Conservation (phyloP, 2,329 filamentous ascomycete genomes). For the Seiridium cupressi region DNA sequence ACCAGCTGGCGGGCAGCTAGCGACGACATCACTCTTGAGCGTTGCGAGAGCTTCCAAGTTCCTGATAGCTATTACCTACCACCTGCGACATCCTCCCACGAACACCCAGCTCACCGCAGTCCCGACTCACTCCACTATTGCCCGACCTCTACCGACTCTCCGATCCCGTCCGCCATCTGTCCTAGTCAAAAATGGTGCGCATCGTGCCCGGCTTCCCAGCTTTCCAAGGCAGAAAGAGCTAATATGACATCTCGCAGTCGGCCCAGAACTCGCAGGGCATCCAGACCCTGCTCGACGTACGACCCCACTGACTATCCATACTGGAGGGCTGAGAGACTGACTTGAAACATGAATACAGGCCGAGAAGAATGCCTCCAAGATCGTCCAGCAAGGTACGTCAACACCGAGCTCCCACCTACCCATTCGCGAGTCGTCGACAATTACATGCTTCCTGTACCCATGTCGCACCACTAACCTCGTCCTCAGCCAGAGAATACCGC, state of each 20-base stretch:
- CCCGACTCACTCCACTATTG: neutral
- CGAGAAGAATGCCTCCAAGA: slow-evolving; percentile 98
- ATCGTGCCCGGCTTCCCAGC: neutral
- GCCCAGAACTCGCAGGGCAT: slow-evolving; percentile 98
- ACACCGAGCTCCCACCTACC: neutral
- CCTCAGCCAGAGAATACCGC: slow-evolving; percentile 52
- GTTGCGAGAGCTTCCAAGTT: slow-evolving; percentile 2
- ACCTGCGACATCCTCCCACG: neutral
- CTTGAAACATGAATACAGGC: slow-evolving; percentile 54
- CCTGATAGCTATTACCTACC: neutral
- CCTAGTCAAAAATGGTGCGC: neutral
- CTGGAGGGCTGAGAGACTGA: neutral
- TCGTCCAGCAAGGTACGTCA: slow-evolving; percentile 85
- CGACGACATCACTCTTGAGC: slow-evolving; percentile 1
- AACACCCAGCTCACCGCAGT: neutral
- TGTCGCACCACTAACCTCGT: neutral
- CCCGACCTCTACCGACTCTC: neutral
- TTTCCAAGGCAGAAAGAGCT: neutral
- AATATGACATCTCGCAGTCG: slow-evolving; percentile 56
- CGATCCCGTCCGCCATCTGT: neutral
- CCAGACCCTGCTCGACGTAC: slow-evolving; percentile 96
- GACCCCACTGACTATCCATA: slow-evolving; percentile 27
- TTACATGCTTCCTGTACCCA: neutral
- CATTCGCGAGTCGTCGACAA: neutral
- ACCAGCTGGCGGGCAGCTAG: neutral